These are phyloP conservation scores for Boletus rex-veris DNA, from an alignment of 768 basidiomycete species.

Conservation along the genomic window DNA sequence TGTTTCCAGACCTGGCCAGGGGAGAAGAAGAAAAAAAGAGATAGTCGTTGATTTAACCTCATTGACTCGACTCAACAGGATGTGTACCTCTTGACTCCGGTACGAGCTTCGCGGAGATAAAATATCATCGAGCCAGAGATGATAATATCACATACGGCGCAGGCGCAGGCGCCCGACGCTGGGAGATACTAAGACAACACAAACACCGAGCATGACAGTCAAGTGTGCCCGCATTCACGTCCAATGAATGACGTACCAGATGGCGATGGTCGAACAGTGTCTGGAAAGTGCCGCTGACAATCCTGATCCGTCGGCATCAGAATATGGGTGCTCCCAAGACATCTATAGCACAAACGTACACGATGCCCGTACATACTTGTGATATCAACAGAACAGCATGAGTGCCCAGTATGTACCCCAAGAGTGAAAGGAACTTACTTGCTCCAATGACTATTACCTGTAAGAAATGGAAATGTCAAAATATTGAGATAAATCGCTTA, in stretches of 20 bases:
- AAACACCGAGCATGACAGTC: too few species aligned
- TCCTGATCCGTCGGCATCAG: background rate
- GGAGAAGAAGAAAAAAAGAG: background rate
- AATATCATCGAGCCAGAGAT: constrained; percentile 3
- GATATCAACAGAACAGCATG: too few species aligned
- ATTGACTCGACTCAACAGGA: background rate
- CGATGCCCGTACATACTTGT: background rate
- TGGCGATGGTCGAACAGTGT: too few species aligned
- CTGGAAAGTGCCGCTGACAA: too few species aligned
- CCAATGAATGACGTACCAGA: too few species aligned
- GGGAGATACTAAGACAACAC: too few species aligned
- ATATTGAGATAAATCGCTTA: background rate
- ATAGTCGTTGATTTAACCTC: background rate
- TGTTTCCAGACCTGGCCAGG: too few species aligned
- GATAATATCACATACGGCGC: background rate
- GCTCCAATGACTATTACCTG: background rate
- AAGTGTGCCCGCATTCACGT: too few species aligned
- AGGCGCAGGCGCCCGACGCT: too few species aligned
- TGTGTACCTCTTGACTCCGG: constrained; percentile 1
- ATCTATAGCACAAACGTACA: background rate
- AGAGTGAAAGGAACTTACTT: background rate
- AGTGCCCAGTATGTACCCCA: too few species aligned
- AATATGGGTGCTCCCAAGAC: background rate
- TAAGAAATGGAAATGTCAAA: background rate
- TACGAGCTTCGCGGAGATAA: constrained; percentile 1